Evolutionary conservation across 305 asterid genomes (phyloP), one percentile per base, ranked within the genome.

Genomic region (Fraxinus ornus): DNA sequence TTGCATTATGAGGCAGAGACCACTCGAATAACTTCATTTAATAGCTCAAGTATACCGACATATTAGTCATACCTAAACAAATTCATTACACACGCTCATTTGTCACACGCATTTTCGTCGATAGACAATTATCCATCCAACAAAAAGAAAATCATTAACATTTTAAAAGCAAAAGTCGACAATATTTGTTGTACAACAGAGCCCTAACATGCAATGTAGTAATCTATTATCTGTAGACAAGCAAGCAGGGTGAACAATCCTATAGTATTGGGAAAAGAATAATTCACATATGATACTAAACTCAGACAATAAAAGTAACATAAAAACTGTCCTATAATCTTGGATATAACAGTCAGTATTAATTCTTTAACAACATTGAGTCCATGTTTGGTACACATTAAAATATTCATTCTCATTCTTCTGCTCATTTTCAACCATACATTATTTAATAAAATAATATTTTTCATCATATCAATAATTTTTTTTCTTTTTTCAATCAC

Each of bases 271-370:
- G 13, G 64, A 83, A 81, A 70, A 13, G 39, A 32, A 32, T 32
- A 32, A 32, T 41, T 12, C 47, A 36, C 52, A 19, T 5, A 17
- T 78, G 28, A 32, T 64, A 35, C 39, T 79, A 72, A 2, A 47
- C 37, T 83, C 84, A 74, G 84, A 87, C 85, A 77, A 77, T 24
- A 57, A 72, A 84, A 79, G 74, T 26, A 83, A 81, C 84, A 83
- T 86, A 41, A 79, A 86, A 78, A 86, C 73, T 35, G 76, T 47
- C 57, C 66, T 35, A 21, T 36, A 44, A 82, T 75, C 81, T 78
- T 78, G 15, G 13, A 75, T 78, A 64, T 24, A 80, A 75, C 80
- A 30, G 77, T 68, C 22, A 72, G 75, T 24, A 47, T 41, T 41
- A 39, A 41, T 77, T 49, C 44, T 26, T 35, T 77, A 47, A 47